Conservation (phyloP, 1,139 yeast species). For the Debaryomycetaceae sp. region DNA sequence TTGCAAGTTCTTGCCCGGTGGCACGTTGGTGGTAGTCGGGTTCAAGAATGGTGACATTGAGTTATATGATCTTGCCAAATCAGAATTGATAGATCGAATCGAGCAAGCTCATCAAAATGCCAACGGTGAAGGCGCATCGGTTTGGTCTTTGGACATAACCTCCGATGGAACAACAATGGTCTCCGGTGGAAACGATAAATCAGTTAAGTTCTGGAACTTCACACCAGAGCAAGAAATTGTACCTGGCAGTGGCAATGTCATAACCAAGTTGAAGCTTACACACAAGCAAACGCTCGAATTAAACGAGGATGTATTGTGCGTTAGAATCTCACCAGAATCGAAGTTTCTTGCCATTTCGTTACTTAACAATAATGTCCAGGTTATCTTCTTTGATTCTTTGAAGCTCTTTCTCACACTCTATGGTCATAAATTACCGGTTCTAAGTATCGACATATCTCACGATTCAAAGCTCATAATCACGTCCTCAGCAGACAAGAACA, state of each 20-base stretch:
- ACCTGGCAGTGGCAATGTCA: slow-evolving; percentile 61
- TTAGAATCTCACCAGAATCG: slow-evolving; percentile 79
- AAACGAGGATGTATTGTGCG: slow-evolving; percentile 78
- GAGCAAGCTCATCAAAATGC: slow-evolving; percentile 60
- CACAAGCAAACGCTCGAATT: slow-evolving; percentile 82
- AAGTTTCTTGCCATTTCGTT: slow-evolving; percentile 78
- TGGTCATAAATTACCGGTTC: slow-evolving; percentile 94
- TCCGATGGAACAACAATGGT: slow-evolving; percentile 82
- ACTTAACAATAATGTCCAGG: slow-evolving; percentile 90
- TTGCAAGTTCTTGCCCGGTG: slow-evolving; percentile 86
- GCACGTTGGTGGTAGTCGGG: slow-evolving; percentile 82
- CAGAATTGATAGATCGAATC: slow-evolving; percentile 68
- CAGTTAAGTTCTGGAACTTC: slow-evolving; percentile 87
- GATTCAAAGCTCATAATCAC: slow-evolving; percentile 87
- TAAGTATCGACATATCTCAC: slow-evolving; percentile 81
- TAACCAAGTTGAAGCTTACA: slow-evolving; percentile 55
- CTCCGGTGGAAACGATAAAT: slow-evolving; percentile 93
- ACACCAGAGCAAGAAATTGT: slow-evolving; percentile 61
- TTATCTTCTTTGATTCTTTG: slow-evolving; percentile 79
- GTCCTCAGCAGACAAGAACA: slow-evolving; percentile 94
- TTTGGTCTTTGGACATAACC: slow-evolving; percentile 88
- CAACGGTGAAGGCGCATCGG: slow-evolving; percentile 59
- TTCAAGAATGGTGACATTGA: slow-evolving; percentile 85
- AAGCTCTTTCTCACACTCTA: slow-evolving; percentile 85
- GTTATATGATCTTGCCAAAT: slow-evolving; percentile 81